A percentile compares a stretch with the other conserved stretches of the same genome.
Evolutionary conservation across 352 stramenopile species (phyloP).

Genomic region (Globisporangium spiculum): DNA sequence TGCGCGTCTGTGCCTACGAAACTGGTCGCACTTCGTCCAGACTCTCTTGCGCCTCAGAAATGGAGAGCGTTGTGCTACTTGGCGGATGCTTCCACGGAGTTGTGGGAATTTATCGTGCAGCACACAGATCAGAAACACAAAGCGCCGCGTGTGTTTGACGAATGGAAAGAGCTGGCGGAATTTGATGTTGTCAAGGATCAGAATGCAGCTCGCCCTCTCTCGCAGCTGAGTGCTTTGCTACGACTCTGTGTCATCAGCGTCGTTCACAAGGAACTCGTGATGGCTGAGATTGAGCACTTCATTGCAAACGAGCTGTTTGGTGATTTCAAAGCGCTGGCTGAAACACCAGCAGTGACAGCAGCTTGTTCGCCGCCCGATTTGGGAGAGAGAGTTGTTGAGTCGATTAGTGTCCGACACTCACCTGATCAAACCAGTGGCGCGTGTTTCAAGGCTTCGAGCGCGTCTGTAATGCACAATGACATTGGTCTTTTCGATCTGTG

Average conservation of each 20-base stretch:
- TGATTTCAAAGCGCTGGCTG: background rate
- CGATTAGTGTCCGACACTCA: background rate
- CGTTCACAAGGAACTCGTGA: constrained; percentile 24
- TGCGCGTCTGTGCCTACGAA: constrained; percentile 10
- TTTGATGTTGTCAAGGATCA: constrained; percentile 10
- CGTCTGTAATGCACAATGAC: background rate
- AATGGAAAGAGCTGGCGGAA: constrained; percentile 25
- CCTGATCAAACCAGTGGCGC: background rate
- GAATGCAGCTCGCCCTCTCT: background rate
- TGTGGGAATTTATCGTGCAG: constrained; percentile 29
- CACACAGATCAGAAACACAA: constrained; percentile 15
- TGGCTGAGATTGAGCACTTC: constrained; percentile 34
- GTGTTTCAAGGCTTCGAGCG: background rate
- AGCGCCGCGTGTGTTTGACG: background rate
- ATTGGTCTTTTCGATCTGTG: constrained; percentile 24
- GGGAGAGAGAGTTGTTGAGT: background rate
- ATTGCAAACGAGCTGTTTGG: background rate
- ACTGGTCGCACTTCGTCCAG: constrained; percentile 26
- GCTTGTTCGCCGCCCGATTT: background rate
- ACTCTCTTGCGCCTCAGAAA: constrained; percentile 10
- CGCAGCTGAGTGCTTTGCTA: constrained; percentile 12
- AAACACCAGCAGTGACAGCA: background rate
- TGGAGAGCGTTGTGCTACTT: constrained; percentile 35
- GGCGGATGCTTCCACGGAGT: constrained; percentile 21
- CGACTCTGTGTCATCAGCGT: constrained; percentile 27